Conservation (phyloP, 495 filamentous ascomycete species). For the Penicillium verhagenii region DNA sequence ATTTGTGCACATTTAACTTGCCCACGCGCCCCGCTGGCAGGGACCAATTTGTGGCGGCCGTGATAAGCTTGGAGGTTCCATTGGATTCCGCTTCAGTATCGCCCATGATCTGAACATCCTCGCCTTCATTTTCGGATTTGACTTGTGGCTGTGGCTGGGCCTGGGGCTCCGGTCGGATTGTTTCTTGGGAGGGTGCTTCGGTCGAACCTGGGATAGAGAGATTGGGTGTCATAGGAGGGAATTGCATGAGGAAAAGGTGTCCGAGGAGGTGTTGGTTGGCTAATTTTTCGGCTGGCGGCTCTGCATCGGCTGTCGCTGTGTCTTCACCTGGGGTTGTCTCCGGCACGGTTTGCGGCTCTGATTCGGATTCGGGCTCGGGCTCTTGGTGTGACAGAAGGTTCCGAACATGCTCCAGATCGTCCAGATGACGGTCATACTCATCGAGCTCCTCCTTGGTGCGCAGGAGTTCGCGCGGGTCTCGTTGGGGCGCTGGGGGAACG, state of each 20-base stretch:
- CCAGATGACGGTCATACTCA: conserved; percentile 44
- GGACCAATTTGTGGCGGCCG: conserved; percentile 34
- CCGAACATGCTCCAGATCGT: conserved; percentile 40
- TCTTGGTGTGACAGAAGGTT: conserved; percentile 33
- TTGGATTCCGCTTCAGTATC: conserved; percentile 16
- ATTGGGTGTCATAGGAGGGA: conserved; percentile 54
- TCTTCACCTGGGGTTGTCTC: conserved; percentile 8
- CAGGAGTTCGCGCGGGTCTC: conserved; percentile 37
- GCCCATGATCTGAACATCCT: conserved; percentile 32
- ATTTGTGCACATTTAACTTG: conserved; percentile 54
- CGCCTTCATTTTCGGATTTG: conserved; percentile 35
- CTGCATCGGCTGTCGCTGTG: conserved; percentile 17
- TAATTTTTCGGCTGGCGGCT: conserved; percentile 9
- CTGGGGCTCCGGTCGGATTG: neutral
- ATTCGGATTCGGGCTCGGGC: conserved; percentile 16
- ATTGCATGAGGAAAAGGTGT: conserved; percentile 54
- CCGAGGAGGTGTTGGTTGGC: conserved; percentile 36
- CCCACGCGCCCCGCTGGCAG: conserved; percentile 57
- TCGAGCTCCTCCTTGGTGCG: conserved; percentile 49
- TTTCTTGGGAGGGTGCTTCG: conserved; percentile 5
- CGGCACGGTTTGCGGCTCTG: conserved; percentile 9
- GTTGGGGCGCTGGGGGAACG: conserved; percentile 3
- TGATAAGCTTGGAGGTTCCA: conserved; percentile 31
- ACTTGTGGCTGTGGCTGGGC: conserved; percentile 10
- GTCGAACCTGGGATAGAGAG: conserved; percentile 34